These are phyloP conservation scores for Colletotrichum abscissum DNA, from an alignment of 2,329 filamentous ascomycete genomes.

Conservation along the genomic window DNA sequence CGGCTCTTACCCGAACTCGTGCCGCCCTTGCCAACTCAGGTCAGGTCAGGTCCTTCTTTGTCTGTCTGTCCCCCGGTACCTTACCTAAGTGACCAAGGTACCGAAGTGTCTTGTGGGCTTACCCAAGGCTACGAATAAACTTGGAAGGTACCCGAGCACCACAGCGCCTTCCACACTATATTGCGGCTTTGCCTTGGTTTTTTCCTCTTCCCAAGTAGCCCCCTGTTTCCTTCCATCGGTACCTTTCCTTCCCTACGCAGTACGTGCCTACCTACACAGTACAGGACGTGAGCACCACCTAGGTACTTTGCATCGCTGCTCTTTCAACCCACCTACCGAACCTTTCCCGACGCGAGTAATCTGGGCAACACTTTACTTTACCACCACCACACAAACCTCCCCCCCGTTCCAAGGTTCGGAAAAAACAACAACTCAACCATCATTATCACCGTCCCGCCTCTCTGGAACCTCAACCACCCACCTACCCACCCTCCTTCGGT, in stretches of 20 bases:
- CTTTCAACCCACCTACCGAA: constrained; percentile 3
- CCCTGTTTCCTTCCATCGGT: neutral
- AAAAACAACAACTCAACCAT: constrained; percentile 24
- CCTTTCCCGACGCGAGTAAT: constrained; percentile 22
- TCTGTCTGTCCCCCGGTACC: neutral
- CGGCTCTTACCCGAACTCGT: constrained; percentile 27
- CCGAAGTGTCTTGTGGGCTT: neutral
- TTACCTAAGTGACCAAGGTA: neutral
- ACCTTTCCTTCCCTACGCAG: neutral
- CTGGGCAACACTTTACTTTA: constrained; percentile 3
- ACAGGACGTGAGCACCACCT: no score
- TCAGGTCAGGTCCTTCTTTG: neutral
- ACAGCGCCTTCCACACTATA: constrained; percentile 2
- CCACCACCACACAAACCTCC: constrained; percentile 14
- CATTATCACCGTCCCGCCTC: constrained; percentile 17
- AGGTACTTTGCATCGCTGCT: neutral
- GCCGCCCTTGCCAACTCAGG: constrained; percentile 1
- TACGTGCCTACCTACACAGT: neutral
- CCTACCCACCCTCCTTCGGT: constrained; percentile 9
- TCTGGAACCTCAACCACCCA: neutral
- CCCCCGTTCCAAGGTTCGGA: constrained; percentile 4
- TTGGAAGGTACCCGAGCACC: neutral
- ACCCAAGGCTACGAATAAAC: neutral
- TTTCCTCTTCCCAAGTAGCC: neutral
- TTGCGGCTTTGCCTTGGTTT: neutral